A percentile compares a stretch with the other conserved stretches of the same genome.
Conservation (phyloP, 2,329 filamentous ascomycete species). For the Myriosclerotinia scirpicola region DNA sequence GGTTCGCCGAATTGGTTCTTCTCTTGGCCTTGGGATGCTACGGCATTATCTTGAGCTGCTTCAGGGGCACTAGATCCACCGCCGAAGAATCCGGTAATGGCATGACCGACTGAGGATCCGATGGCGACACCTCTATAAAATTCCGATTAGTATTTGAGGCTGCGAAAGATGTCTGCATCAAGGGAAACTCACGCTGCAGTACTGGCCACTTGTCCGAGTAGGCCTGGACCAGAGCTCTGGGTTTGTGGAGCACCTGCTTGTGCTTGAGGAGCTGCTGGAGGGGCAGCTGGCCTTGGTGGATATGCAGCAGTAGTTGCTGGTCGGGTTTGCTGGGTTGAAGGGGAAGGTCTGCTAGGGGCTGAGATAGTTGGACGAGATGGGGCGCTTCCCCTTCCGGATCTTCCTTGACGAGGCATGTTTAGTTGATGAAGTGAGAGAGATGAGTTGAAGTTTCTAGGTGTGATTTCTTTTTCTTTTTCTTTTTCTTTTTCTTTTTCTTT, state of each 20-base stretch:
- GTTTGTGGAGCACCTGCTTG: constrained; percentile 37
- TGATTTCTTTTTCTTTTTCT: not conserved
- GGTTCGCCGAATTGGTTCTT: constrained; percentile 56
- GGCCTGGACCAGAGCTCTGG: constrained; percentile 63
- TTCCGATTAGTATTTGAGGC: not conserved
- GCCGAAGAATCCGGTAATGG: constrained; percentile 83
- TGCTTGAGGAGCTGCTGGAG: constrained; percentile 40
- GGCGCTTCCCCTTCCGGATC: constrained; percentile 57
- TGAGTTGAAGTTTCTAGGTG: not conserved
- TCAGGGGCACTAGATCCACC: constrained; percentile 64
- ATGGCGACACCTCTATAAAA: constrained; percentile 83
- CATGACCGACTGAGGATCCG: constrained; percentile 92
- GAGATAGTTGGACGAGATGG: constrained; percentile 65
- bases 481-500: no score
- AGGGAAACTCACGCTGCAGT: constrained; percentile 84
- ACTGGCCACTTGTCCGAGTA: constrained; percentile 96
- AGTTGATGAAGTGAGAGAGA: not conserved
- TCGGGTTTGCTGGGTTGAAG: constrained; percentile 62
- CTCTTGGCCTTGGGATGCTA: constrained; percentile 52
- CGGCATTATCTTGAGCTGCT: constrained; percentile 51
- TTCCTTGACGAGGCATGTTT: constrained; percentile 76
- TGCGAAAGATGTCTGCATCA: not conserved
- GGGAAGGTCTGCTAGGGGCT: constrained; percentile 46
- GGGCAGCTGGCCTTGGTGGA: constrained; percentile 54
- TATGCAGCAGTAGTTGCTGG: constrained; percentile 64